phyloP scores from a whole-genome alignment of 768 basidiomycete species.

The Trametes gibbosa region DNA sequence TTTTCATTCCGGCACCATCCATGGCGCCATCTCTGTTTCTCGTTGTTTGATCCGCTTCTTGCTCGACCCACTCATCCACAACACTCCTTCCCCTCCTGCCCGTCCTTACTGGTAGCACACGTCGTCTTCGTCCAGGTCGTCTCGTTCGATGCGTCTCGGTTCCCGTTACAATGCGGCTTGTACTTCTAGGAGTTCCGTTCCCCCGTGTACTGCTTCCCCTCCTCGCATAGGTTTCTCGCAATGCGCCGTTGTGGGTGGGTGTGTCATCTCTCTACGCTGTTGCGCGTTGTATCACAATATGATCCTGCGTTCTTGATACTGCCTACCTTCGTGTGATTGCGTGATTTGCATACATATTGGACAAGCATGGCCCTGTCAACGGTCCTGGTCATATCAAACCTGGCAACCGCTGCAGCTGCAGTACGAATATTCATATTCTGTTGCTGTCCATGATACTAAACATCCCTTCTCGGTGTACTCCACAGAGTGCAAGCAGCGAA shows the following conservation, averaged over 20 bases:
- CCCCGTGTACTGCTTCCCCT: conserved; percentile 24
- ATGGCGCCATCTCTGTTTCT: conserved; percentile 9
- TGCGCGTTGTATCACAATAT: conserved; percentile 25
- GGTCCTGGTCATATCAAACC: too few relatives aligned
- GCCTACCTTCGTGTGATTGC: not conserved
- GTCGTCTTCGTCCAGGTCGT: conserved; percentile 40
- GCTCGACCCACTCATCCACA: conserved; percentile 36
- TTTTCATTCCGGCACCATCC: conserved; percentile 1
- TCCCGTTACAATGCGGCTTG: conserved; percentile 41
- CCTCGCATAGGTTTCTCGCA: conserved; percentile 20
- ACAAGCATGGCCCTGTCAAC: too few relatives aligned
- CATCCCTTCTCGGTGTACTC: too few relatives aligned
- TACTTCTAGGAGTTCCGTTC: conserved; percentile 39
- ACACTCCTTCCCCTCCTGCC: conserved; percentile 34
- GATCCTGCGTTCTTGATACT: conserved; percentile 7
- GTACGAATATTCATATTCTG: too few relatives aligned
- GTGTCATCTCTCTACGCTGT: conserved; percentile 24
- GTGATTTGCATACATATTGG: too few relatives aligned
- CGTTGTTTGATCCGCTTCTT: conserved; percentile 16
- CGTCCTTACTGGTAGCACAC: conserved; percentile 39
- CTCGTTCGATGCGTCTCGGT: conserved; percentile 36
- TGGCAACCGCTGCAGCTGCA: too few relatives aligned
- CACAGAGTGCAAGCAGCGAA: too few relatives aligned
- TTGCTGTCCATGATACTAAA: too few relatives aligned
- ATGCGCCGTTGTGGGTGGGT: conserved; percentile 30